Conservation (phyloP, 78 protist species). For the Dictyostelium firmibasis region DNA sequence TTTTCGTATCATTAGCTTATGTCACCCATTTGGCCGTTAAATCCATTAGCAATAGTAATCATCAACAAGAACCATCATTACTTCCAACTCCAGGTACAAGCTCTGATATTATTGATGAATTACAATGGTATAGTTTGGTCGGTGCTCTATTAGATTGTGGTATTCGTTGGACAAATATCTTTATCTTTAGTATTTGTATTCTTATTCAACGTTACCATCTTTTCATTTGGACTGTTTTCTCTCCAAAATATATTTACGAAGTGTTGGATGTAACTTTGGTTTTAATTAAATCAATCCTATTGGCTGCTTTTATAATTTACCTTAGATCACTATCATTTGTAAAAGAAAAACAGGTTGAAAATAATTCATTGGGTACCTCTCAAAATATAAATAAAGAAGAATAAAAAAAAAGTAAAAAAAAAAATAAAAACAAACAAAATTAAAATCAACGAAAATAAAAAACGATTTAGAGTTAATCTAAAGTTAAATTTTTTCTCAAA, state of each 20-base stretch:
- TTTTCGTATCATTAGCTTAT: slow-evolving; percentile 23
- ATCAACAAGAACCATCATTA: slow-evolving; percentile 39
- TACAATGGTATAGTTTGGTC: slow-evolving; percentile 65
- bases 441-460: too few relatives aligned
- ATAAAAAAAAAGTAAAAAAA: not conserved
- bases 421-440: not conserved
- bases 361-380: not conserved
- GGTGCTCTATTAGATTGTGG: slow-evolving; percentile 49
- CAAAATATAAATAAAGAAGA: slow-evolving; percentile 47
- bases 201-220: slow-evolving; percentile 69
- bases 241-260: slow-evolving; percentile 85
- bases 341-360: slow-evolving; percentile 22
- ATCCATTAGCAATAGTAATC: slow-evolving; percentile 1
- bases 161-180: slow-evolving; percentile 62
- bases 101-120: slow-evolving; percentile 8
- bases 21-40: slow-evolving; percentile 25
- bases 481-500: too few relatives aligned
- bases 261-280: slow-evolving; percentile 59
- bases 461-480: too few relatives aligned
- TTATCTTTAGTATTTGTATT: slow-evolving; percentile 58
- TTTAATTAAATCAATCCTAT: not conserved
- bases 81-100: not conserved
- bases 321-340: slow-evolving; percentile 1
- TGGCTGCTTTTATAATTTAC: slow-evolving; percentile 40
- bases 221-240: slow-evolving; percentile 83